Percentiles rank a stretch among this genome's conserved stretches.
phyloP scores from a whole-genome alignment of 176 grass and related monocot genomes.

The Carex myosuroides region DNA sequence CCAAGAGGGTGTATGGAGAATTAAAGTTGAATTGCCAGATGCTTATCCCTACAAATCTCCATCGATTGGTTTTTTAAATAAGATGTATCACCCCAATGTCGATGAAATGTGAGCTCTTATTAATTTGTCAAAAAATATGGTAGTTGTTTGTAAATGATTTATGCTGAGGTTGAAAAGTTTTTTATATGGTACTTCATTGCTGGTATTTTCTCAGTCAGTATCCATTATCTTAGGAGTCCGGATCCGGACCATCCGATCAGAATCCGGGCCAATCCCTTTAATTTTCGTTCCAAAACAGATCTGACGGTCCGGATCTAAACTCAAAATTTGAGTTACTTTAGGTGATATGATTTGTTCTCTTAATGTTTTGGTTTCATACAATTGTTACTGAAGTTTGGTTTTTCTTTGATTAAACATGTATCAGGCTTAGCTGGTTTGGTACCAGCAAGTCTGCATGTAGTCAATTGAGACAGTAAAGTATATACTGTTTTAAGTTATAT shows the following conservation, averaged over 20 bases:
- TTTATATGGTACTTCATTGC: no score
- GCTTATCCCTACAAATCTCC: constrained; percentile 60
- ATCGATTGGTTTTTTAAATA: constrained; percentile 49
- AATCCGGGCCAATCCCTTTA: no score
- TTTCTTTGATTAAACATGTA: not conserved
- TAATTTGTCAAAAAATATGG: not conserved
- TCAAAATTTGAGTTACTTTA: no score
- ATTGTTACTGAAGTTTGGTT: not conserved
- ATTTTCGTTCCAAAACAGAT: no score
- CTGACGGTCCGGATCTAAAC: no score
- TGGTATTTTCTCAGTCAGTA: no score
- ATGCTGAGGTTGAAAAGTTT: no score
- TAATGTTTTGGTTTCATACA: not conserved
- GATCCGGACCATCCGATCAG: no score
- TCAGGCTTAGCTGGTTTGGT: not conserved
- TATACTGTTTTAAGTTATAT: not conserved
- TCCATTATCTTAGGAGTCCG: no score
- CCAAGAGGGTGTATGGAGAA: constrained; percentile 50
- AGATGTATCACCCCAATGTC: constrained; percentile 54
- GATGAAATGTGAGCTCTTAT: constrained; percentile 47
- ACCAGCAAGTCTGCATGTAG: not conserved
- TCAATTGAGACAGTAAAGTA: not conserved
- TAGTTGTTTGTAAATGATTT: not conserved
- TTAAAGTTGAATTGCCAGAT: constrained; percentile 41
- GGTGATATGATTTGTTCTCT: not conserved